Conservation (phyloP, 2,329 filamentous ascomycete species). For the Aspergillus persii region DNA sequence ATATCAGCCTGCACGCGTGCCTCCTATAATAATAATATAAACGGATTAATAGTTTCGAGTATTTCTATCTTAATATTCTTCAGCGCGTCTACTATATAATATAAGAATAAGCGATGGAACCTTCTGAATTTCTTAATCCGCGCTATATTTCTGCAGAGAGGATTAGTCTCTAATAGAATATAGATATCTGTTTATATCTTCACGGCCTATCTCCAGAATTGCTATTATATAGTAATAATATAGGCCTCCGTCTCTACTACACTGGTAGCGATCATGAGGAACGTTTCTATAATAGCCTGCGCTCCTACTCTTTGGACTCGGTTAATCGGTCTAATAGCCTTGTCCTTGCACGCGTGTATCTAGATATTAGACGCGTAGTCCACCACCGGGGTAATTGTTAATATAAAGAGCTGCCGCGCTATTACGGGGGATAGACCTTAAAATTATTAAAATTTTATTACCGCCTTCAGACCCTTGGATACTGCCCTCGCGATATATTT, state of each 20-base stretch:
- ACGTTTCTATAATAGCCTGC: slow-evolving; percentile 24
- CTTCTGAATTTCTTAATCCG: slow-evolving; percentile 18
- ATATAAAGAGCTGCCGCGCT: slow-evolving; percentile 20
- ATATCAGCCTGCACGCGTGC: not conserved
- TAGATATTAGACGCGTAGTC: not conserved
- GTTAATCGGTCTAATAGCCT: slow-evolving; percentile 17
- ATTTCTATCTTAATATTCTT: slow-evolving; percentile 15
- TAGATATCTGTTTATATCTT: slow-evolving; percentile 20
- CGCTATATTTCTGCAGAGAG: slow-evolving; percentile 15
- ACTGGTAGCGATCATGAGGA: slow-evolving; percentile 23
- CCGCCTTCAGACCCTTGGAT: slow-evolving; percentile 25
- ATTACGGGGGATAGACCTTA: slow-evolving; percentile 15
- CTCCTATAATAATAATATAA: slow-evolving; percentile 2
- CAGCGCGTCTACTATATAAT: slow-evolving; percentile 13
- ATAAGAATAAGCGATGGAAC: slow-evolving; percentile 13
- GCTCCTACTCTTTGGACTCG: slow-evolving; percentile 24
- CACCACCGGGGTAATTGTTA: slow-evolving; percentile 25
- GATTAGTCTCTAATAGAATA: slow-evolving; percentile 16
- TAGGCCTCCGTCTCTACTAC: slow-evolving; percentile 24
- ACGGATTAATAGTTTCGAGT: slow-evolving; percentile 4
- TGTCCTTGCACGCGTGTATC: slow-evolving; percentile 2
- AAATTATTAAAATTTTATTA: slow-evolving; percentile 17
- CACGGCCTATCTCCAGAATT: slow-evolving; percentile 20
- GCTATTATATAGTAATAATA: slow-evolving; percentile 17
- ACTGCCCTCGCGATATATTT: slow-evolving; percentile 11